Evolutionary conservation across 371 early-diverging fungal genomes (phyloP), one percentile per base, ranked within the genome.

Genomic region (Circinella umbellata): DNA sequence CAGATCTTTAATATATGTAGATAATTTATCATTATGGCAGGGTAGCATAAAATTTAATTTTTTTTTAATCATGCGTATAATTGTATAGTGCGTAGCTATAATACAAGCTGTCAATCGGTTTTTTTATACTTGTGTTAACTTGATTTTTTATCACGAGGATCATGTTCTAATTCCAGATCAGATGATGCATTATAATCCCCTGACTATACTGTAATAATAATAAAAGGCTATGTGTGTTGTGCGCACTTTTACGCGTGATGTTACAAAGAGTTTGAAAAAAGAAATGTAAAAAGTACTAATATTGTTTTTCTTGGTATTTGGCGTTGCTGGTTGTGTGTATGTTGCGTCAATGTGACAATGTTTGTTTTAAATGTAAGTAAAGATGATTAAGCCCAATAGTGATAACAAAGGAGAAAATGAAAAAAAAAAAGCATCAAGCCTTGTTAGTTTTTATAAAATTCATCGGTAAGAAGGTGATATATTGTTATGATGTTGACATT

Each of bases 31-130:
- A 42, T 6, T 57, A 57, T 57, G 57, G 57, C 57, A 57, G 57
- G 57, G 34, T 57, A 57, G 57, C 27, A 57, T 27, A 14, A 57
- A 18, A 18, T 17, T 7, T 57, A 18, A 53, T n/a, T 6, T 13
- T 4, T 51, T 53, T 53, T 13, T 53, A 53, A 53, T 53, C 15
- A 15, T 53, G 53, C 15, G 5, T 53, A 53, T 57, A 27, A 57
- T 10, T 57, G 57, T 34, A 17, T 51, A n/a, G 14, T 51, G 51
- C 15, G 6, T n/a, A 51, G 8, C 14, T 8, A 51, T 51, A 13
- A 27, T 14, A 57, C 57, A 57, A 42, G 57, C 57, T 57, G 57
- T 57, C 57, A 57, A 57, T 57, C 57, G 57, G 20, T 57, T 53
- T 13, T 18, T 15, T 42, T 42, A 9, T 42, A 2, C 6, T 42